Percentiles rank a stretch among this genome's conserved stretches.
phyloP scores from a whole-genome alignment of 768 basidiomycete species.

The Rhodotorula toruloides region DNA sequence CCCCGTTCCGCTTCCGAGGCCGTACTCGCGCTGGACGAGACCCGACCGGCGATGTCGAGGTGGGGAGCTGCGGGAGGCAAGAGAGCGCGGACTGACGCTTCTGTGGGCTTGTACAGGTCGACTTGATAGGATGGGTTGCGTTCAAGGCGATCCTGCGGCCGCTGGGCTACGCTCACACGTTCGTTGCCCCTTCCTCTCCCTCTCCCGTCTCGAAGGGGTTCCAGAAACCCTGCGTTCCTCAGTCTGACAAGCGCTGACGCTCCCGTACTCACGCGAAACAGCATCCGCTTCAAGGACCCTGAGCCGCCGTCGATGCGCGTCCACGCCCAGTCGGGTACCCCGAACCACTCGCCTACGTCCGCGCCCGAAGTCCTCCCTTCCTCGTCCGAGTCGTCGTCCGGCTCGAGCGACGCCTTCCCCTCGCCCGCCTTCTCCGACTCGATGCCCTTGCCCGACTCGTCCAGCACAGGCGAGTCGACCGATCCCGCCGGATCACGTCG shows the following conservation, averaged over 20 bases:
- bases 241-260: background rate
- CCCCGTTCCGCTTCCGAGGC: background rate
- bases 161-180: conserved; percentile 30
- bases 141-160: conserved; percentile 30
- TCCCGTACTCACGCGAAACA: background rate
- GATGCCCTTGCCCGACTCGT: background rate
- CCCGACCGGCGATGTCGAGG: no score
- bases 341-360: conserved; percentile 6
- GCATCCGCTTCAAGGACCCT: conserved; percentile 37
- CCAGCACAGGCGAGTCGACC: background rate
- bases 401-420: conserved; percentile 16
- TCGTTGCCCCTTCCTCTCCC: background rate
- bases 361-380: conserved; percentile 2
- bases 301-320: conserved; percentile 16
- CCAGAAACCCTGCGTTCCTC: background rate
- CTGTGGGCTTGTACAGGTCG: conserved; percentile 1
- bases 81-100: background rate
- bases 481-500: background rate
- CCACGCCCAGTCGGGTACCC: background rate
- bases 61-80: background rate
- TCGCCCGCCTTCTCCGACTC: background rate
- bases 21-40: no score
- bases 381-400: conserved; percentile 7
- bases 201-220: background rate
- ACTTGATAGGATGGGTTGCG: conserved; percentile 22